Conservation (phyloP, 2,329 filamentous ascomycete genomes). For the Paradendryphiella salina region DNA sequence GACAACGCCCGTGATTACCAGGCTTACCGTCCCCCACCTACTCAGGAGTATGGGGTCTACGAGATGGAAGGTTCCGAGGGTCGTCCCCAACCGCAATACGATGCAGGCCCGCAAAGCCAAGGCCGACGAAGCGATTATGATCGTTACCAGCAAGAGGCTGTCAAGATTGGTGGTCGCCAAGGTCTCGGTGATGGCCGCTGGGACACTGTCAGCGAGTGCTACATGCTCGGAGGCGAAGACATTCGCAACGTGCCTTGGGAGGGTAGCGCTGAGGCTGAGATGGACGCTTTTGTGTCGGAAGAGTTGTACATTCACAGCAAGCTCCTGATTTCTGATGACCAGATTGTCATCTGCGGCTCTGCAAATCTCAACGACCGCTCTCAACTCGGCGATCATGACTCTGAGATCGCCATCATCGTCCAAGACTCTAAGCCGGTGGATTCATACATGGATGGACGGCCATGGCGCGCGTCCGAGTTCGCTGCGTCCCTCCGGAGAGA, state of each 20-base stretch:
- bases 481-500: constrained; percentile 80
- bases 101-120: constrained; percentile 28
- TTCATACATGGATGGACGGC: constrained; percentile 71
- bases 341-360: constrained; percentile 78
- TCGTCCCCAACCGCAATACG: constrained; percentile 26
- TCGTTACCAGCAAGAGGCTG: constrained; percentile 72
- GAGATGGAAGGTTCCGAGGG: constrained; percentile 35
- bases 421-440: constrained; percentile 74
- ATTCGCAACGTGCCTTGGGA: constrained; percentile 67
- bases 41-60: constrained; percentile 45
- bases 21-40: constrained; percentile 40
- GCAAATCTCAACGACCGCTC: constrained; percentile 72
- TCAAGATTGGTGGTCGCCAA: constrained; percentile 54
- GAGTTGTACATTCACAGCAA: constrained; percentile 69
- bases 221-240: constrained; percentile 77
- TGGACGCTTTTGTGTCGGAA: constrained; percentile 65
- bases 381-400: constrained; percentile 82
- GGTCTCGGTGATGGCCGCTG: constrained; percentile 59
- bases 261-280: constrained; percentile 58
- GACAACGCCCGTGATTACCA: constrained; percentile 47
- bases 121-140: constrained; percentile 56
- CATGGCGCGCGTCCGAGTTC: constrained; percentile 73
- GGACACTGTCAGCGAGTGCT: constrained; percentile 77
- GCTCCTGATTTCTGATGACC: constrained; percentile 79
- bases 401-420: constrained; percentile 86